phyloP scores from a whole-genome alignment of 768 basidiomycete species.

The Pulveroboletus sp. region DNA sequence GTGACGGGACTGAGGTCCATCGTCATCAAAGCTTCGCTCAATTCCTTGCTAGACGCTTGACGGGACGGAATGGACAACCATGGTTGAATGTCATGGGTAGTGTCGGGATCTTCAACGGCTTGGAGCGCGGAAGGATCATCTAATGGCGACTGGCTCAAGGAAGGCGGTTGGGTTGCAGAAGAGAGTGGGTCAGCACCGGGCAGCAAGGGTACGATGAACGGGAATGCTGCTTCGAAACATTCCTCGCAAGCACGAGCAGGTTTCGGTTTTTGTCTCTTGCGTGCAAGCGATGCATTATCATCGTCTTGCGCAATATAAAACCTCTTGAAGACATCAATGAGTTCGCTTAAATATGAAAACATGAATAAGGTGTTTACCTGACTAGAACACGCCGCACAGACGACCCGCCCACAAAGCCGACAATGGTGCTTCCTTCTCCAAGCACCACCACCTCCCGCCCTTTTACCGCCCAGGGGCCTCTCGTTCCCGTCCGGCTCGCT shows the following conservation, averaged over 20 bases:
- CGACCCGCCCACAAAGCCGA: slow-evolving; percentile 78
- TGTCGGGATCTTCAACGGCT: slow-evolving; percentile 7
- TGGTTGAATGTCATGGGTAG: slow-evolving; percentile 21
- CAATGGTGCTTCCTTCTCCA: slow-evolving; percentile 79
- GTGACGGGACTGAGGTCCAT: slow-evolving; percentile 28
- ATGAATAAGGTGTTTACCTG: slow-evolving; percentile 44
- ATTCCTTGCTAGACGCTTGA: slow-evolving; percentile 14
- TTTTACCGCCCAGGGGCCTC: slow-evolving; percentile 7
- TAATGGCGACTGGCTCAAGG: slow-evolving; percentile 8
- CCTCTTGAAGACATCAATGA: slow-evolving; percentile 46
- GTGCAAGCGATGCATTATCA: slow-evolving; percentile 37
- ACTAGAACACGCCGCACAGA: slow-evolving; percentile 80
- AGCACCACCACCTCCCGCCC: slow-evolving; percentile 18
- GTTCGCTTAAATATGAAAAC: neutral
- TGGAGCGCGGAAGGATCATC: slow-evolving; percentile 22
- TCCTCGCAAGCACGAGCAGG: slow-evolving; percentile 79
- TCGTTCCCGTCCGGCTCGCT: slow-evolving; percentile 7
- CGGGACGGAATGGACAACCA: slow-evolving; percentile 30
- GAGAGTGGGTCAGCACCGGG: slow-evolving; percentile 4
- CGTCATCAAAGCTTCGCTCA: slow-evolving; percentile 37
- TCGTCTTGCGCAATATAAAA: slow-evolving; percentile 61
- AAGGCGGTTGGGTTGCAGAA: slow-evolving; percentile 7
- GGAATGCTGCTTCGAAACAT: slow-evolving; percentile 86
- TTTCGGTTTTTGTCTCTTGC: slow-evolving; percentile 45
- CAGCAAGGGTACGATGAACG: slow-evolving; percentile 32